These are phyloP conservation scores for Actinidia chinensis DNA, from an alignment of 179 eudicot species.

Conservation along the genomic window DNA sequence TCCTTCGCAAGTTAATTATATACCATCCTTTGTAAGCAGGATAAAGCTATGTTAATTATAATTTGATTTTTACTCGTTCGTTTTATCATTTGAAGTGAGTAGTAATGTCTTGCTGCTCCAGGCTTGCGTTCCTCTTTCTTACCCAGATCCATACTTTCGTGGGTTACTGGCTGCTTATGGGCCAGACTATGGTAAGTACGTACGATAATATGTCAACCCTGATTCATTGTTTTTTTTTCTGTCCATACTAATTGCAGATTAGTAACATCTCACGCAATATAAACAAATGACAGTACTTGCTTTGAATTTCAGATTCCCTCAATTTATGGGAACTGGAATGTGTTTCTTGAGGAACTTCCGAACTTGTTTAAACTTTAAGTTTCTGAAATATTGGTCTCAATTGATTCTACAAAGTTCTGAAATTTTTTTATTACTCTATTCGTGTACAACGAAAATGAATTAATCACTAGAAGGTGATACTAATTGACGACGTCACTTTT, in stretches of 20 bases:
- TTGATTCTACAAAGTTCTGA: neutral
- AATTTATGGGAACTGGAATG: neutral
- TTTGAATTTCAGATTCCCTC: neutral
- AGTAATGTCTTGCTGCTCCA: conserved; percentile 27
- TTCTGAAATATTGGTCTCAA: neutral
- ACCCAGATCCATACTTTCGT: conserved; percentile 42
- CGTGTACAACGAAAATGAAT: neutral
- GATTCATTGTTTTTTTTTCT: neutral
- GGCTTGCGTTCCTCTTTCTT: conserved; percentile 44
- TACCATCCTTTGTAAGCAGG: conserved; percentile 48
- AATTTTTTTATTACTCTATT: neutral
- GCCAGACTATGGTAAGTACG: conserved; percentile 51
- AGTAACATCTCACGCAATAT: neutral
- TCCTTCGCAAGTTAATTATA: conserved; percentile 40
- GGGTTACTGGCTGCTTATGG: conserved; percentile 42
- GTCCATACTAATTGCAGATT: neutral
- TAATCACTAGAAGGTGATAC: neutral
- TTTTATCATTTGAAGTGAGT: conserved; percentile 5
- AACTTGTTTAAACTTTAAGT: neutral
- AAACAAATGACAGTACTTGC: neutral
- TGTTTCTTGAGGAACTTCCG: neutral
- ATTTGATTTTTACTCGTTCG: neutral
- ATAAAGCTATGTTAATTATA: neutral
- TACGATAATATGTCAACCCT: conserved; percentile 4
- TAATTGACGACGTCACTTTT: conserved; percentile 11